Base-by-base conservation (phyloP, 495 filamentous ascomycete species). In the Wilcoxina mikolae region DNA sequence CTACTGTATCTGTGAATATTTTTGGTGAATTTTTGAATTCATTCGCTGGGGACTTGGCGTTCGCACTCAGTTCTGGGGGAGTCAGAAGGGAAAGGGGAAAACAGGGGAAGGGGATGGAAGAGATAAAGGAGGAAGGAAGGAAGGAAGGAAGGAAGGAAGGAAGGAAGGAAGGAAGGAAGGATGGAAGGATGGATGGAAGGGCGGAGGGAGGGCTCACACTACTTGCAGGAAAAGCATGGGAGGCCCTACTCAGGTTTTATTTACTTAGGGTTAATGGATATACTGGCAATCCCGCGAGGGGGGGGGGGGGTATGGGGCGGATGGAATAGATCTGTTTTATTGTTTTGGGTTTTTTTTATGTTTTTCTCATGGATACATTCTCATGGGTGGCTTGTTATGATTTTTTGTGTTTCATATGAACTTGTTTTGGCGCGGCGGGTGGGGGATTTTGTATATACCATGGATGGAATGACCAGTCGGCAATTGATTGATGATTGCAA, bases 111-210 rank as follows among this genome's bases (percentile, higher is more conserved):
- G n/a, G n/a, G n/a, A n/a, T n/a, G n/a, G n/a, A n/a, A n/a, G n/a
- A n/a, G n/a, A n/a, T n/a, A n/a, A 35, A 24, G 49, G 23, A 20
- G 22, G 48, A 51, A 31, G 48, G 17, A 43, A 7, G 17, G 12
- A 22, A 23, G 49, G 29, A 35, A 35, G 17, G 7, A 22, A 10
- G 17, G 29, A 7, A n/a, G 28, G 49, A n/a, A 20, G 17, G 26
- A 12, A 39, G 17, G 49, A 52, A 35, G 29, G n/a, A n/a, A n/a
- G n/a, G n/a, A n/a, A 44, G 26, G 23, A 35, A 18, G 12, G 47
- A 51, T 45, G 52, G 51, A 33, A 60, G 56, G 57, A 58, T 53
- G 59, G 55, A 62, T 51, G 48, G 42, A 46, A 46, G 27, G 42
- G 49, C 35, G 39, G 48, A 11, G 28, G 27, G 29, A 45, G 24